Conservation (phyloP, 2,329 filamentous ascomycete species). For the Clonostachys rhizophaga region DNA sequence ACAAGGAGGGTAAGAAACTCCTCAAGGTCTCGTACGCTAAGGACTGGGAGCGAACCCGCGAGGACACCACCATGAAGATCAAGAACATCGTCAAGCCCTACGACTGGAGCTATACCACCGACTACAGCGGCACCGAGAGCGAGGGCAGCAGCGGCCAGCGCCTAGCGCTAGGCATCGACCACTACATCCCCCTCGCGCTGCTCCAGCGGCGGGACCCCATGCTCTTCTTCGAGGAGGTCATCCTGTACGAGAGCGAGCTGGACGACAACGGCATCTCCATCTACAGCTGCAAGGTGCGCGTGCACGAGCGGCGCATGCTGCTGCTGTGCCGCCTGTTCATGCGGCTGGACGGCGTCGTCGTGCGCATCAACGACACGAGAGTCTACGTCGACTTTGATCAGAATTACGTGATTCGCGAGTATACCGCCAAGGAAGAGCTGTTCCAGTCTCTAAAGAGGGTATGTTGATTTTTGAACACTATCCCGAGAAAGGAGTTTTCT, state of each 20-base stretch:
- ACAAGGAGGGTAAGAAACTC: constrained; percentile 90
- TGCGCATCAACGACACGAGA: constrained; percentile 83
- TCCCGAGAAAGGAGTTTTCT: background rate
- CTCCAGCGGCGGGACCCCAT: constrained; percentile 89
- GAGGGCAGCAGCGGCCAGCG: constrained; percentile 22
- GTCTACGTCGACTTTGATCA: constrained; percentile 86
- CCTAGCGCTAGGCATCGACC: constrained; percentile 28
- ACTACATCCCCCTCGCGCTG: constrained; percentile 75
- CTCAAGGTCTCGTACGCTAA: constrained; percentile 89
- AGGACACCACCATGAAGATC: constrained; percentile 80
- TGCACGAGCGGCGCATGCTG: constrained; percentile 86
- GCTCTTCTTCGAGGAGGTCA: constrained; percentile 92
- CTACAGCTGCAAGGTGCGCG: constrained; percentile 83
- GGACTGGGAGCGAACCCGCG: constrained; percentile 68
- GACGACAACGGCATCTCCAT: constrained; percentile 96
- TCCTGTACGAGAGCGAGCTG: constrained; percentile 95
- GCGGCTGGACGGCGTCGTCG: constrained; percentile 84
- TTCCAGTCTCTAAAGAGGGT: constrained; percentile 75
- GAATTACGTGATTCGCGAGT: constrained; percentile 80
- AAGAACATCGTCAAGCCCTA: constrained; percentile 93
- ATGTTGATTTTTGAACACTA: constrained; percentile 17
- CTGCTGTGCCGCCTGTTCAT: constrained; percentile 86
- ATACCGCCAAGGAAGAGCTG: constrained; percentile 77
- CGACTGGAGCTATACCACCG: constrained; percentile 95
- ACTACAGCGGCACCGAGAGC: constrained; percentile 70